Percentiles rank a stretch among this genome's conserved stretches.
phyloP scores from a whole-genome alignment of 2,329 filamentous ascomycete genomes.

The Botrytis fabae region DNA sequence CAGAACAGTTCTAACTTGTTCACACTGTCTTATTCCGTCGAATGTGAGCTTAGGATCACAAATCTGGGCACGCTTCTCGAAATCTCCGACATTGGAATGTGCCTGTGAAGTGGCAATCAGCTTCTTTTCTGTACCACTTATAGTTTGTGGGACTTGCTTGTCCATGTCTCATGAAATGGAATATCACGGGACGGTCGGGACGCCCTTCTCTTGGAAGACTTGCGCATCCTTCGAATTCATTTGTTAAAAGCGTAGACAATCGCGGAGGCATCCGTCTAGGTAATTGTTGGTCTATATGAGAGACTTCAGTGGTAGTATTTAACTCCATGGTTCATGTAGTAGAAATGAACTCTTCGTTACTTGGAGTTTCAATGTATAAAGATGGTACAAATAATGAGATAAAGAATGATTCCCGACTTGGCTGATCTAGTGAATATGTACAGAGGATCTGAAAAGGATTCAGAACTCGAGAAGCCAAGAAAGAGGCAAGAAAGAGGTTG shows the following conservation, averaged over 20 bases:
- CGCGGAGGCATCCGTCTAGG: not conserved
- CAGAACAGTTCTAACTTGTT: not conserved
- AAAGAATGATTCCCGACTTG: not conserved
- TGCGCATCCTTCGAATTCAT: not conserved
- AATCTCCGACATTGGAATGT: not conserved
- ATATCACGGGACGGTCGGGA: not conserved
- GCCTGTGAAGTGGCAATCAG: not conserved
- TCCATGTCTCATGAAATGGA: not conserved
- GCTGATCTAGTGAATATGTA: not conserved
- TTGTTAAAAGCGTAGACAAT: not conserved
- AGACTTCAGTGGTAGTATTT: not conserved
- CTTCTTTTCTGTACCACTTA: fast-evolving
- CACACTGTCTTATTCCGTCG: not conserved
- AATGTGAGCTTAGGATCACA: slow-evolving; percentile 2
- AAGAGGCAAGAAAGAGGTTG: not conserved
- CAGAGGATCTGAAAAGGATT: not conserved
- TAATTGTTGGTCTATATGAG: not conserved
- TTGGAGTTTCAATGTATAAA: not conserved
- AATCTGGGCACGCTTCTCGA: not conserved
- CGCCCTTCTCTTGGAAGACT: not conserved
- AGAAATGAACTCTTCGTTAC: not conserved
- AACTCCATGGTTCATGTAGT: not conserved
- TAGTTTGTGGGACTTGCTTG: not conserved
- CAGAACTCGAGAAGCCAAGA: not conserved
- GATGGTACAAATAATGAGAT: not conserved